These are phyloP conservation scores for Globisporangium alternatum DNA, from an alignment of 352 stramenopile species.

Conservation along the genomic window DNA sequence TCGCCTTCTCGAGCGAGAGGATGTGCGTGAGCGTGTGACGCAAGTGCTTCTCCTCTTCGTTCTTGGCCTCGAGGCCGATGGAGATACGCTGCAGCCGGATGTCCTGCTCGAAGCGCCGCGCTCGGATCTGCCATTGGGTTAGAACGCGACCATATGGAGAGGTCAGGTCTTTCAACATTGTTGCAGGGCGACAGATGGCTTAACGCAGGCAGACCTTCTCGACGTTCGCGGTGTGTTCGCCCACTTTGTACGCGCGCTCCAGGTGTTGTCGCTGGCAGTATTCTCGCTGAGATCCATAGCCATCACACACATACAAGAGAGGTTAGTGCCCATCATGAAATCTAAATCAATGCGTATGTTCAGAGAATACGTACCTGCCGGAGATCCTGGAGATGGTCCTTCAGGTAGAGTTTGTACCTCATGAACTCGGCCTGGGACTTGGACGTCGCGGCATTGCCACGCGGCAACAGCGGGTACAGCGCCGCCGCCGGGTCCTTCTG, in stretches of 20 bases:
- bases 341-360: not conserved
- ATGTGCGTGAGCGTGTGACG: conserved; percentile 65
- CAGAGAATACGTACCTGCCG: conserved; percentile 26
- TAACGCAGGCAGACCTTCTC: conserved; percentile 34
- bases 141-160: not conserved
- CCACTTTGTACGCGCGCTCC: conserved; percentile 55
- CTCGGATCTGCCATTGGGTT: conserved; percentile 37
- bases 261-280: conserved; percentile 57
- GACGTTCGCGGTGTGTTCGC: conserved; percentile 60
- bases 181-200: not conserved
- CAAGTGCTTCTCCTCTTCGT: conserved; percentile 65
- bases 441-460: conserved; percentile 16
- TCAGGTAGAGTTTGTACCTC: conserved; percentile 69
- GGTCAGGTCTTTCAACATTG: not conserved
- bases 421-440: conserved; percentile 50
- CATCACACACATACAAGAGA: not conserved
- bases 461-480: conserved; percentile 47
- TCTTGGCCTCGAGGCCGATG: conserved; percentile 55
- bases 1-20: conserved; percentile 61
- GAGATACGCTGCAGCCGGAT: conserved; percentile 64
- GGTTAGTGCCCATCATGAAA: too few relatives aligned
- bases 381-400: conserved; percentile 64
- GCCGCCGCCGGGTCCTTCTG: conserved; percentile 8
- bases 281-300: conserved; percentile 33
- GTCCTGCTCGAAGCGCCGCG: conserved; percentile 62